Evolutionary conservation across 2,329 filamentous ascomycete species (phyloP), one percentile per base, ranked within the genome.

Genomic region (Fusarium marasasianum): DNA sequence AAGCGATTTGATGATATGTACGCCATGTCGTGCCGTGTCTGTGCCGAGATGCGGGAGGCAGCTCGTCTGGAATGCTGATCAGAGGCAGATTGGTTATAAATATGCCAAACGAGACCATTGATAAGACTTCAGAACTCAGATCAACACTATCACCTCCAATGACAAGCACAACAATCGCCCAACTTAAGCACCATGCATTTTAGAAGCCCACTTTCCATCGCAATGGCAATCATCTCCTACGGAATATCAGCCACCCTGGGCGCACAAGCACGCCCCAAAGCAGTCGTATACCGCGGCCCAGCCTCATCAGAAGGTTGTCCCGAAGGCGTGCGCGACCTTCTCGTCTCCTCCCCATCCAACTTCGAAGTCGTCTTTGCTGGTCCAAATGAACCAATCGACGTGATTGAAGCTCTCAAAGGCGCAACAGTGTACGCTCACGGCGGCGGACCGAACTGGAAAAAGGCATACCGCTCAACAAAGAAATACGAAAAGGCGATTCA

Each of bases 221-320:
- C 48, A 1, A 20, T 69, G n/a, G 55, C 26, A 2, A 37, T 53
- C 3, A 37, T 69, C 11, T 35, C 56, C 6, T 44, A 43, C 8
- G 33, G 24, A 13, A 18, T 63, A 29, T 26, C 43, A 38, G 35
- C 53, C 43, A 44, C 64, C 1, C 8, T 47, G 0, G 6, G 12
- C 9, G 44, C 35, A 18, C 24, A 38, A 38, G 15, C 9, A 12
- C 64, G 64, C 4, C 66, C 66, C 2, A 69, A 63, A 8, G 66
- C 66, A 12, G 64, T 69, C 1, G 48, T 69, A 3, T 69, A 69
- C 17, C 66, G 66, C 8, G 66, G 66, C 5, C 64, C 66, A 10
- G 66, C 66, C 3, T 48, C 66, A 20, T 69, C 41, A 1, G 24
- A 43, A 24, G 66, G 64, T 1, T 69, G 64, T 17, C 66, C 66